Evolutionary conservation across 257 asterid genomes (phyloP).

Genomic region (Vinca minor): DNA sequence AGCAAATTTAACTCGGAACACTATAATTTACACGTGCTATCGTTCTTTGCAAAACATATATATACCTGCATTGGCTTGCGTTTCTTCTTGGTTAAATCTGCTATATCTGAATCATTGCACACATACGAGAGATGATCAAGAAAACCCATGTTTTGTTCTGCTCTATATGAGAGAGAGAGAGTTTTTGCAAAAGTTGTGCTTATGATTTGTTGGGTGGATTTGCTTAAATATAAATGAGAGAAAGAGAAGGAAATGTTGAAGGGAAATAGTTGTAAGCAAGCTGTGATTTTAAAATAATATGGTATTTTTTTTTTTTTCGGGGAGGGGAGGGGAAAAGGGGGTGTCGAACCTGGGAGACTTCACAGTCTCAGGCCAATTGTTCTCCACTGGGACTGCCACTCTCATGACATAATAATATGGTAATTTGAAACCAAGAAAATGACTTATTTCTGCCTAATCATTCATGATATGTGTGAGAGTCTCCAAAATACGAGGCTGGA

Average conservation of each 20-base stretch:
- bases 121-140: slow-evolving; percentile 10
- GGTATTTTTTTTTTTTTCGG: too few relatives aligned
- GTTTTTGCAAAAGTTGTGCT: neutral
- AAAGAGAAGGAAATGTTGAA: neutral
- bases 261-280: neutral
- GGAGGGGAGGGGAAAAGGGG: too few relatives aligned
- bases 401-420: too few relatives aligned
- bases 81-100: slow-evolving; percentile 7
- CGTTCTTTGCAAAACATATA: too few relatives aligned
- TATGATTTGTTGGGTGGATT: neutral
- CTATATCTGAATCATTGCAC: slow-evolving; percentile 1
- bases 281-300: neutral
- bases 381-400: too few relatives aligned
- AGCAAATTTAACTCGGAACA: neutral
- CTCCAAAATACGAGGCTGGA: neutral
- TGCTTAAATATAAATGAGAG: neutral
- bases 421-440: slow-evolving; percentile 6
- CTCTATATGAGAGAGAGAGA: neutral
- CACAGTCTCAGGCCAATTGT: too few relatives aligned
- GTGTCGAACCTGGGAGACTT: too few relatives aligned
- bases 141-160: slow-evolving; percentile 3
- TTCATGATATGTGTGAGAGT: neutral
- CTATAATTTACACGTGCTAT: too few relatives aligned
- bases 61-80: slow-evolving; percentile 14
- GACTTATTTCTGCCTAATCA: slow-evolving; percentile 1